phyloP scores from a whole-genome alignment of 805 yeast genomes.

The Ogataea zsoltii region DNA sequence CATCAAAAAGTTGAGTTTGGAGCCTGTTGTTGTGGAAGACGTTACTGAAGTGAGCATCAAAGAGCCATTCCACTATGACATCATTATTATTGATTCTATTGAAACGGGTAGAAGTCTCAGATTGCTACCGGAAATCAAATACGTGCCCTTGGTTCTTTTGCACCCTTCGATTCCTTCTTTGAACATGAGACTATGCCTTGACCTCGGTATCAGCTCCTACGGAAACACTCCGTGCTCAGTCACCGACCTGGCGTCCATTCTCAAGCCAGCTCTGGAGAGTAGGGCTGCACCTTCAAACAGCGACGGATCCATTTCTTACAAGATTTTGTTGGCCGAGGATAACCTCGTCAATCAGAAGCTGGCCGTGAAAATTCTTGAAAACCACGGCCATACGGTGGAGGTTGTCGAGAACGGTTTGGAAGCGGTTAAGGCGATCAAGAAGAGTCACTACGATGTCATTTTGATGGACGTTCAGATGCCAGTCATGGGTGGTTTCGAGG shows the following conservation, averaged over 20 bases:
- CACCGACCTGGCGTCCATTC: slow-evolving; percentile 77
- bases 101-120: slow-evolving; percentile 73
- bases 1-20: slow-evolving; percentile 55
- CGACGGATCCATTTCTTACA: slow-evolving; percentile 75
- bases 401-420: slow-evolving; percentile 87
- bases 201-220: slow-evolving; percentile 82
- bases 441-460: slow-evolving; percentile 72
- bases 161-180: slow-evolving; percentile 75
- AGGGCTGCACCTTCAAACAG: slow-evolving; percentile 77
- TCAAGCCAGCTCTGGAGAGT: slow-evolving; percentile 83
- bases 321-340: slow-evolving; percentile 81
- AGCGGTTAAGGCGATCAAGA: slow-evolving; percentile 74
- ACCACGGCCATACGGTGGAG: slow-evolving; percentile 79
- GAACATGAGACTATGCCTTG: slow-evolving; percentile 79
- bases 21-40: slow-evolving; percentile 55
- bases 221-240: slow-evolving; percentile 88
- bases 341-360: slow-evolving; percentile 84
- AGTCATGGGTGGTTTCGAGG: slow-evolving; percentile 93
- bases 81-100: slow-evolving; percentile 78
- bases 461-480: slow-evolving; percentile 97
- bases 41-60: slow-evolving; percentile 58
- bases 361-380: slow-evolving; percentile 82
- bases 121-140: slow-evolving; percentile 72
- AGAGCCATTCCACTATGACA: slow-evolving; percentile 67
- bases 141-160: slow-evolving; percentile 78